Conservation (phyloP, 352 stramenopile genomes). For the Pythium aristosporum region DNA sequence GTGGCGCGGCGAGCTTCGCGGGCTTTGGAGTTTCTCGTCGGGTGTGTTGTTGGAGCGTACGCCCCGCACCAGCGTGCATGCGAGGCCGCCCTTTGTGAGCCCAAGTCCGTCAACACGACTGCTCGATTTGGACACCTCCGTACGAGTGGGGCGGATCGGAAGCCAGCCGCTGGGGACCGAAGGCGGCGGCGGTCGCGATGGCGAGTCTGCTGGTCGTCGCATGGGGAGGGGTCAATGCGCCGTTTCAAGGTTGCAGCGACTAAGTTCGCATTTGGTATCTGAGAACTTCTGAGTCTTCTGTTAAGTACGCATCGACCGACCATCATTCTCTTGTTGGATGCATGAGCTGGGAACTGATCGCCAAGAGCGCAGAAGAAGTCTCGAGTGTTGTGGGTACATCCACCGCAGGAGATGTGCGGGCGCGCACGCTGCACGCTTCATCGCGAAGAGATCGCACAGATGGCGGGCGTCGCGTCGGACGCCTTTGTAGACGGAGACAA, state of each 20-base stretch:
- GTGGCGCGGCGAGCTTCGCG: conserved; percentile 9
- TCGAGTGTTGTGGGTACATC: no score
- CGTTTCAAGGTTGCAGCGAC: background rate
- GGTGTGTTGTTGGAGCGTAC: background rate
- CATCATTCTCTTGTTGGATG: background rate
- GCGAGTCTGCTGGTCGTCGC: background rate
- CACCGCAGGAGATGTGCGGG: conserved; percentile 53
- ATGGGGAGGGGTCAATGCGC: background rate
- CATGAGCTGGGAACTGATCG: background rate
- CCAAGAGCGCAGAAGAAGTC: conserved; percentile 3
- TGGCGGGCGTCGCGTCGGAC: conserved; percentile 40
- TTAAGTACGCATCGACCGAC: background rate
- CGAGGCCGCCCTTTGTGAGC: conserved; percentile 15
- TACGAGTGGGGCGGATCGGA: conserved; percentile 25
- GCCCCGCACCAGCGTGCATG: conserved; percentile 13
- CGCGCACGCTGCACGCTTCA: conserved; percentile 59
- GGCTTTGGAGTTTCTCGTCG: background rate
- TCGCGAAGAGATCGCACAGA: conserved; percentile 49
- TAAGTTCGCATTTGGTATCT: background rate
- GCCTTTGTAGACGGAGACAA: conserved; percentile 74
- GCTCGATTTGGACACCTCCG: background rate
- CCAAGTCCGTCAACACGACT: conserved; percentile 16
- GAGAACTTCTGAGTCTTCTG: background rate
- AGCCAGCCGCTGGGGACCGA: conserved; percentile 37
- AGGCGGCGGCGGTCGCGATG: background rate